Evolutionary conservation across 805 yeast genomes (phyloP).

Genomic region (Tetrapisispora pingtungensis): DNA sequence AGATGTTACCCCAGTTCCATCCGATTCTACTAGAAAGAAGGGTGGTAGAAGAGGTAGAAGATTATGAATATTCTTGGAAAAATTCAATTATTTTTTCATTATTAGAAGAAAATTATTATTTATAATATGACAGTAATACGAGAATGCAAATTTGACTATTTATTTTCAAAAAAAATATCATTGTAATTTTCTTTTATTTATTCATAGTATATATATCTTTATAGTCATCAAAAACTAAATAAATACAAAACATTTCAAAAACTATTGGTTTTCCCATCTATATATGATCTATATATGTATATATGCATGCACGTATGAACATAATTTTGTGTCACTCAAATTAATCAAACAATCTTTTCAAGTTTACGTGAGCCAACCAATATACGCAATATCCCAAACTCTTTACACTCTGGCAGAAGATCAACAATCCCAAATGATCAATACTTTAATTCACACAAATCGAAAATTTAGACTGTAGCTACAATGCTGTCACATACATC

Average conservation of each 20-base stretch:
- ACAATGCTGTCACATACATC: too few relatives aligned
- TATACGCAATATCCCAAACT: too few relatives aligned
- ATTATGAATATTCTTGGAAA: slow-evolving; percentile 38
- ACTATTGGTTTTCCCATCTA: too few relatives aligned
- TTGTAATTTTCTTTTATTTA: background rate
- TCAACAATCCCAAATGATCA: too few relatives aligned
- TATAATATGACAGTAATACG: background rate
- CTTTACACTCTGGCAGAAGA: too few relatives aligned
- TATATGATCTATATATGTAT: too few relatives aligned
- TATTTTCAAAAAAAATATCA: background rate
- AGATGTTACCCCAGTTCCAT: slow-evolving; percentile 99
- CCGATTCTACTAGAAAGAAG: slow-evolving; percentile 99
- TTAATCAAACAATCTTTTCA: too few relatives aligned
- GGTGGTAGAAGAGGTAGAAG: slow-evolving; percentile 99
- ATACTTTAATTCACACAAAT: too few relatives aligned
- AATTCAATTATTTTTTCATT: background rate
- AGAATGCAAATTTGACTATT: background rate
- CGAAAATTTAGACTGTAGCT: too few relatives aligned
- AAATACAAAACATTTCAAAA: background rate
- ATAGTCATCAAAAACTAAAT: background rate
- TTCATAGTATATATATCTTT: background rate
- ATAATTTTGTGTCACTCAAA: too few relatives aligned
- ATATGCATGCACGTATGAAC: too few relatives aligned
- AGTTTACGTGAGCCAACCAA: too few relatives aligned
- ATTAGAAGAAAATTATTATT: background rate